Evolutionary conservation across 192 early-diverging fungal genomes (phyloP).

Genomic region (Coemansia erecta): DNA sequence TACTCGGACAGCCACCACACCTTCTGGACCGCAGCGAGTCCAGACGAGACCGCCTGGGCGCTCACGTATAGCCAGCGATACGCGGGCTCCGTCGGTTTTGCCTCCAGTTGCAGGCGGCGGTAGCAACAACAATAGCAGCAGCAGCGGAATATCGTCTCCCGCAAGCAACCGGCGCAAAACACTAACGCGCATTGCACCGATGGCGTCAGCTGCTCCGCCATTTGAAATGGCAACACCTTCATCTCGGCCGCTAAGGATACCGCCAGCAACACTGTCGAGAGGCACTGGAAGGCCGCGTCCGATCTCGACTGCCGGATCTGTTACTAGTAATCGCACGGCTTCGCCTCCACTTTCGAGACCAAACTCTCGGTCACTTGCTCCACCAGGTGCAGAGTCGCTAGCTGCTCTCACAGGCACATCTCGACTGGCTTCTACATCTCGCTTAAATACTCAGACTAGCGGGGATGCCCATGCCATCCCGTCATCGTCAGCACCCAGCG

Average conservation of each 20-base stretch:
- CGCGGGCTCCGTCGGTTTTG: slow-evolving; percentile 3
- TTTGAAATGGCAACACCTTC: background rate
- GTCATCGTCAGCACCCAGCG: background rate
- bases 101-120: slow-evolving; percentile 1
- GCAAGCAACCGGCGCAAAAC: slow-evolving; percentile 31
- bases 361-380: slow-evolving; percentile 21
- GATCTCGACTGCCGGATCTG: slow-evolving; percentile 34
- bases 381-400: slow-evolving; percentile 3
- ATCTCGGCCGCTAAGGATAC: slow-evolving; percentile 7
- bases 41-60: slow-evolving; percentile 17
- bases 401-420: slow-evolving; percentile 4
- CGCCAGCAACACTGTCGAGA: slow-evolving; percentile 32
- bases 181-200: slow-evolving; percentile 16
- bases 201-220: background rate
- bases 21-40: slow-evolving; percentile 9
- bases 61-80: slow-evolving; percentile 27
- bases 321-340: slow-evolving; percentile 32
- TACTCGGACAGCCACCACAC: background rate
- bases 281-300: slow-evolving; percentile 32
- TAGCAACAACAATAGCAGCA: slow-evolving; percentile 12
- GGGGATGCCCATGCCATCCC: background rate
- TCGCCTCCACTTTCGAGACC: slow-evolving; percentile 41
- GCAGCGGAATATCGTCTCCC: slow-evolving; percentile 16
- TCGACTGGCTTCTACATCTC: background rate
- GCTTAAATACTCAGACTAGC: background rate